Evolutionary conservation across 129 eudicot species (phyloP).

Genomic region (Apium graveolens): DNA sequence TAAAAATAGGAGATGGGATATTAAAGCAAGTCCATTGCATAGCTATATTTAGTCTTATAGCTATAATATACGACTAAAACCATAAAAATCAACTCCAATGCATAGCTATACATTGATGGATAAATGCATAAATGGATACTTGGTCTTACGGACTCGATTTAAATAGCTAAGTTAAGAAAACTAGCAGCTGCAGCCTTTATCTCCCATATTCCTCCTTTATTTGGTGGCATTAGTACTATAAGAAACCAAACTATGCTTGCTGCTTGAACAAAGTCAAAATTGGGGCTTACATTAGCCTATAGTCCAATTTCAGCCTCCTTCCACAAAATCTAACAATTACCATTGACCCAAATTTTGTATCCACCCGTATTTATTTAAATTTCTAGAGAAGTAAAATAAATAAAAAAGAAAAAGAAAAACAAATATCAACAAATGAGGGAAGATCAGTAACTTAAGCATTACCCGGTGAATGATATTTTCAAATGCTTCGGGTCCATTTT

Average conservation of each 20-base stretch:
- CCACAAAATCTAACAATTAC: neutral
- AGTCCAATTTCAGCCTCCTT: neutral
- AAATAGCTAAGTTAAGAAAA: neutral
- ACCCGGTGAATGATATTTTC: slow-evolving; percentile 57
- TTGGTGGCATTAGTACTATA: neutral
- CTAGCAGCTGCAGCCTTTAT: neutral
- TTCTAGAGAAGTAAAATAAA: neutral
- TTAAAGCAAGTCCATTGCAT: no score
- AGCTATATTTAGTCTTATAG: no score
- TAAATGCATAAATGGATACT: no score
- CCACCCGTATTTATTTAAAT: neutral
- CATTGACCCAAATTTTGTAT: neutral
- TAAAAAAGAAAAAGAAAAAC: neutral
- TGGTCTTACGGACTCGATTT: neutral
- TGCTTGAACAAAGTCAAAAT: neutral
- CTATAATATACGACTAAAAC: no score
- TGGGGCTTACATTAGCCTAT: neutral
- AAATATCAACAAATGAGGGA: neutral
- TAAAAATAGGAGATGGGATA: neutral
- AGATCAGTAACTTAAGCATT: neutral
- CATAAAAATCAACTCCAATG: no score
- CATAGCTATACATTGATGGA: no score
- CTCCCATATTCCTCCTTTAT: neutral
- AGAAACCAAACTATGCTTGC: neutral
- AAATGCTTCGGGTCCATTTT: slow-evolving; percentile 55